phyloP scores from a whole-genome alignment of 305 asterid species.

The Fraxinus nigra region DNA sequence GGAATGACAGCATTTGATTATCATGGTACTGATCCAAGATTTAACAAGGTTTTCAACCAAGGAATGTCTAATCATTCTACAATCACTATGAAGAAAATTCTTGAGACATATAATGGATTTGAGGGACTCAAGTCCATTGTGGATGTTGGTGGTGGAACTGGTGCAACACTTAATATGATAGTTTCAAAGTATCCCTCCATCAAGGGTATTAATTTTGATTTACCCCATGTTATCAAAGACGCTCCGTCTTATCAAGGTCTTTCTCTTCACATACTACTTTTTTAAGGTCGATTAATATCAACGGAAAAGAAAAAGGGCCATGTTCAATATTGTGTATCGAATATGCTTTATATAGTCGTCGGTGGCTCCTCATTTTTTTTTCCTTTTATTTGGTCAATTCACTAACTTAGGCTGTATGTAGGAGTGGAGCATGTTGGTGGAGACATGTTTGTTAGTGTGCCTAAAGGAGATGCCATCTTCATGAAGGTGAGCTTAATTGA shows the following conservation, averaged over 20 bases:
- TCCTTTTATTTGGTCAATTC: not conserved
- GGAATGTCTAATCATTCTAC: conserved; percentile 65
- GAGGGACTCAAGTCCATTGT: conserved; percentile 51
- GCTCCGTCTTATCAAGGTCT: conserved; percentile 52
- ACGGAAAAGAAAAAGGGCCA: not conserved
- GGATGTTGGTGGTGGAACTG: conserved; percentile 76
- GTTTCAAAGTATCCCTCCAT: conserved; percentile 52
- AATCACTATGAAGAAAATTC: conserved; percentile 57
- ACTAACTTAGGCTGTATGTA: conserved; percentile 2
- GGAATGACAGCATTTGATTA: conserved; percentile 67
- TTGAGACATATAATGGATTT: conserved; percentile 48
- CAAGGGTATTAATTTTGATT: conserved; percentile 61
- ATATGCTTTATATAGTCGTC: not conserved
- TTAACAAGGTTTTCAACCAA: conserved; percentile 55
- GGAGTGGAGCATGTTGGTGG: conserved; percentile 73
- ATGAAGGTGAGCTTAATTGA: conserved; percentile 47
- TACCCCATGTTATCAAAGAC: conserved; percentile 61
- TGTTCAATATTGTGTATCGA: not conserved
- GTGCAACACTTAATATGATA: conserved; percentile 60
- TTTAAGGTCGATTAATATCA: not conserved
- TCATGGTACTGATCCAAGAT: conserved; percentile 61
- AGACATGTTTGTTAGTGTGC: conserved; percentile 71
- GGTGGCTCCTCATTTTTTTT: not conserved
- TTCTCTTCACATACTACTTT: not conserved
- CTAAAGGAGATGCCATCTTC: conserved; percentile 73